Evolutionary conservation across 805 yeast genomes (phyloP).

Genomic region (Pichia occidentalis): DNA sequence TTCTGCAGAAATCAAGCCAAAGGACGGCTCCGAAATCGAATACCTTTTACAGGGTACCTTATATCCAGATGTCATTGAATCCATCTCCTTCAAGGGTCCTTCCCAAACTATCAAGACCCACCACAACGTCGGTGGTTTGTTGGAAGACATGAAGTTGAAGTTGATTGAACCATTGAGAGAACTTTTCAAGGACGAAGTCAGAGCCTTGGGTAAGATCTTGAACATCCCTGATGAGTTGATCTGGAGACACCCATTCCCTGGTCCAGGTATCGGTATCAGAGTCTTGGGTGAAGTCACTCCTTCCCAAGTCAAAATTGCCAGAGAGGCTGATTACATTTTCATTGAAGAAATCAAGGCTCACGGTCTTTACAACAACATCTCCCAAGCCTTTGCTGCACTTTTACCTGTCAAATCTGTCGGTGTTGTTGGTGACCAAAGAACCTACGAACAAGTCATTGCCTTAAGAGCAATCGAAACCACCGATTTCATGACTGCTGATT

Average conservation of each 20-base stretch:
- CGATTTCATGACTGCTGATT: conserved; percentile 99
- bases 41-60: conserved; percentile 93
- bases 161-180: conserved; percentile 98
- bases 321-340: conserved; percentile 94
- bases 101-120: conserved; percentile 99
- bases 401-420: conserved; percentile 98
- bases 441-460: conserved; percentile 98
- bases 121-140: conserved; percentile 97
- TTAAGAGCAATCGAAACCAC: conserved; percentile 95
- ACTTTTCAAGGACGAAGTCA: conserved; percentile 97
- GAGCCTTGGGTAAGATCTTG: conserved; percentile 88
- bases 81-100: conserved; percentile 98
- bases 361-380: conserved; percentile 85
- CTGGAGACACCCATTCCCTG: conserved; percentile 99
- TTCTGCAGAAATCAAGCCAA: conserved; percentile 86
- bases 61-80: conserved; percentile 98
- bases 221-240: conserved; percentile 96
- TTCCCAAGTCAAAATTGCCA: conserved; percentile 89
- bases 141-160: conserved; percentile 97
- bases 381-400: conserved; percentile 96
- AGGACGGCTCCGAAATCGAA: conserved; percentile 84
- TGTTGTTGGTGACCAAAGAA: conserved; percentile 99
- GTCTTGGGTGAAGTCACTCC: conserved; percentile 95
- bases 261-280: conserved; percentile 99
- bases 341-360: conserved; percentile 93